A percentile compares a stretch with the other conserved stretches of the same genome.
Conservation (phyloP, 495 filamentous ascomycete species). For the Acidomyces sp. region DNA sequence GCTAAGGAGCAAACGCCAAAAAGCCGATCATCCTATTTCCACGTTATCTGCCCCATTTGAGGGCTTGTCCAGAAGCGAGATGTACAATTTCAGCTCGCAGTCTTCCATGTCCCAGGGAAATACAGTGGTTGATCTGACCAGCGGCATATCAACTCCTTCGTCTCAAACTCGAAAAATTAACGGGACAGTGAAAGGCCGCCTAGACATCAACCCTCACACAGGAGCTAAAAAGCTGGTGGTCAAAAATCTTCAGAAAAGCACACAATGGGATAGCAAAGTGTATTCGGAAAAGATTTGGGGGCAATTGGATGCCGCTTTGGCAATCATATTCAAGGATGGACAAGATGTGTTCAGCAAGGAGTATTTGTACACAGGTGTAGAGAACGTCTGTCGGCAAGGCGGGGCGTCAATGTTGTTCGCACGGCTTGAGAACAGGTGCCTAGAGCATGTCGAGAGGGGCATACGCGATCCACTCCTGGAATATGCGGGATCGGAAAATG, state of each 20-base stretch:
- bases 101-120: conserved; percentile 9
- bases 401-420: conserved; percentile 51
- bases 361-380: conserved; percentile 75
- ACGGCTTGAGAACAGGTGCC: conserved; percentile 48
- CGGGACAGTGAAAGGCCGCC: conserved; percentile 3
- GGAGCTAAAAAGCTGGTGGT: conserved; percentile 74
- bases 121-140: conserved; percentile 20
- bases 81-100: conserved; percentile 21
- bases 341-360: conserved; percentile 58
- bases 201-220: conserved; percentile 39
- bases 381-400: conserved; percentile 74
- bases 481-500: conserved; percentile 39
- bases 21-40: conserved; percentile 6
- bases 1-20: conserved; percentile 19
- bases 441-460: conserved; percentile 43
- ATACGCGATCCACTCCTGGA: conserved; percentile 42
- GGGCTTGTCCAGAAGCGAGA: conserved; percentile 13
- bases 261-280: conserved; percentile 44
- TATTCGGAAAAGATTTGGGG: conserved; percentile 62
- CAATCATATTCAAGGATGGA: conserved; percentile 47
- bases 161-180: conserved; percentile 11
- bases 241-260: conserved; percentile 62
- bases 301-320: conserved; percentile 59
- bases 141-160: conserved; percentile 11
- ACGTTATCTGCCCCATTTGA: conserved; percentile 9